Evolutionary conservation across 1,284 basidiomycete species (phyloP).

Genomic region (Irpex sp.): DNA sequence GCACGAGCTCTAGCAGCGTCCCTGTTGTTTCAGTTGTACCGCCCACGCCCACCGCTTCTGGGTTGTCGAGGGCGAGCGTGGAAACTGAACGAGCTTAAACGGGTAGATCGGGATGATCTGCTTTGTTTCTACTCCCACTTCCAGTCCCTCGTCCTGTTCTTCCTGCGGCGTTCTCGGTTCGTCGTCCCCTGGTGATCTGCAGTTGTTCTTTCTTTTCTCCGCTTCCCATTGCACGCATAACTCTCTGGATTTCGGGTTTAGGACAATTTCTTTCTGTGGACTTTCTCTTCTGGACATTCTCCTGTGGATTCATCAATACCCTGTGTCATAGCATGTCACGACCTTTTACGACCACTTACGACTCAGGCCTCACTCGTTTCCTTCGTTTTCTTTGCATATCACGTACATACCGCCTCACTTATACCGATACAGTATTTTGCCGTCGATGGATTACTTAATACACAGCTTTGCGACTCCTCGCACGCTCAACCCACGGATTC

Average conservation of each 20-base stretch:
- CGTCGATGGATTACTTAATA: too few relatives aligned
- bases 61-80: background rate
- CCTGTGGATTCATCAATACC: background rate
- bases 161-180: background rate
- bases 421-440: too few relatives aligned
- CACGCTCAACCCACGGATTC: too few relatives aligned
- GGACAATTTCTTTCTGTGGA: background rate
- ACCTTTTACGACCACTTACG: constrained; percentile 14
- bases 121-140: background rate
- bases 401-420: too few relatives aligned
- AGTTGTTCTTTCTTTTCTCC: background rate
- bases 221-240: too few relatives aligned
- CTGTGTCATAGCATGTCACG: constrained; percentile 7
- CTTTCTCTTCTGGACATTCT: background rate
- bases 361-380: background rate
- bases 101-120: background rate
- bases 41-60: constrained; percentile 23
- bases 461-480: too few relatives aligned
- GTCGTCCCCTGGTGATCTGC: background rate
- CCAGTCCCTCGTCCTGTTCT: too few relatives aligned
- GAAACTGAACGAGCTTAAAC: background rate
- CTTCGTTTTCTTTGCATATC: background rate
- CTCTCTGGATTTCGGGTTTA: too few relatives aligned
- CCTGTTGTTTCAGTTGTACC: constrained; percentile 26
- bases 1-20: background rate